phyloP scores from a whole-genome alignment of 805 yeast genomes.

The Metschnikowia henanensis region DNA sequence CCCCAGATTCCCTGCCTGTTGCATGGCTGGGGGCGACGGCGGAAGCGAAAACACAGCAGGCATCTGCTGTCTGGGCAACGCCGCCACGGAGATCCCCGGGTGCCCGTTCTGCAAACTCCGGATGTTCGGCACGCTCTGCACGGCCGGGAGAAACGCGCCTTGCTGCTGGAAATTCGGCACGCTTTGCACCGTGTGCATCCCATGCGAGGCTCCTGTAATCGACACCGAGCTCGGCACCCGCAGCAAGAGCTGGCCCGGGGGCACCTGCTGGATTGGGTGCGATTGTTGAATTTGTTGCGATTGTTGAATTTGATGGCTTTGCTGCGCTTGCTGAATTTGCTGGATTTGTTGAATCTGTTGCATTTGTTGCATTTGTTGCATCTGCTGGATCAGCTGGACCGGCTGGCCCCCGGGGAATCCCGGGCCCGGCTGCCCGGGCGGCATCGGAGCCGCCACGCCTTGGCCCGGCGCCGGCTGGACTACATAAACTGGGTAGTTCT shows the following conservation, averaged over 20 bases:
- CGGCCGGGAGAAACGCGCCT: not conserved
- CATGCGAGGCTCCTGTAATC: not conserved
- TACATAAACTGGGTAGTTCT: constrained; percentile 38
- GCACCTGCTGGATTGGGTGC: no score
- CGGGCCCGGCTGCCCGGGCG: constrained; percentile 6
- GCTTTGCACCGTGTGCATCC: constrained; percentile 7
- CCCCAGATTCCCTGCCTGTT: not conserved
- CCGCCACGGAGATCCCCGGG: not conserved
- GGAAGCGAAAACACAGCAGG: constrained; percentile 31
- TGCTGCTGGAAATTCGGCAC: constrained; percentile 12
- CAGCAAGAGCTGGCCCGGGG: not conserved
- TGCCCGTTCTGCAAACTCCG: no score
- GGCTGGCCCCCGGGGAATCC: not conserved
- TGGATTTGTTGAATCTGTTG: no score
- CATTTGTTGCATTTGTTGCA: no score
- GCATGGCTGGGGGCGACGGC: constrained; percentile 27
- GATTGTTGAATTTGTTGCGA: no score
- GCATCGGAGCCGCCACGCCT: constrained; percentile 14
- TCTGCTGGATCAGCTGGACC: constrained; percentile 2
- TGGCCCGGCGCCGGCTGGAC: constrained; percentile 25
- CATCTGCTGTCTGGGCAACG: constrained; percentile 12
- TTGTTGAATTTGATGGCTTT: constrained; percentile 2
- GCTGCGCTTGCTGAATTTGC: no score
- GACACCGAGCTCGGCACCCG: not conserved
- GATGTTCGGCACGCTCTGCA: constrained; percentile 3